Evolutionary conservation across 1,284 basidiomycete genomes (phyloP), one percentile per base, ranked within the genome.

Genomic region (Ceratobasidium papillatum): DNA sequence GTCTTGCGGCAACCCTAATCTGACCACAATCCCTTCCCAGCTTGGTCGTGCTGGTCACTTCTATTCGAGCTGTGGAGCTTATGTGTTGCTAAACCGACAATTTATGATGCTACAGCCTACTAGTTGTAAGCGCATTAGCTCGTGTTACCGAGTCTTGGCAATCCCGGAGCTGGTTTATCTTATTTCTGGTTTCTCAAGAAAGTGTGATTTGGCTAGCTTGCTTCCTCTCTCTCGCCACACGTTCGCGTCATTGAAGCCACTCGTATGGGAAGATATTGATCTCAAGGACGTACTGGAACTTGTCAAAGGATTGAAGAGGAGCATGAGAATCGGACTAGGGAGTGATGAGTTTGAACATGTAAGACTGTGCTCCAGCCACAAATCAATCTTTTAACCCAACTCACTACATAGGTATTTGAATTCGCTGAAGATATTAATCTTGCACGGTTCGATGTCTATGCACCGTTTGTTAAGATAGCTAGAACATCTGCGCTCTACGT

Each of bases 1-100:
- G 36, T 68, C 65, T 68, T 51, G 51, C 51, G 19, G 65, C 61
- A 63, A 63, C 43, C 61, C 61, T 49, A 45, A n/a, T n/a, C n/a
- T n/a, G n/a, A n/a, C n/a, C n/a, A n/a, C n/a, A n/a, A n/a, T n/a
- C n/a, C n/a, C n/a, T n/a, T n/a, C n/a, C n/a, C n/a, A n/a, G n/a
- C n/a, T n/a, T n/a, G n/a, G n/a, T n/a, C n/a, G n/a, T n/a, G n/a
- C n/a, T n/a, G n/a, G n/a, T n/a, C n/a, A n/a, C n/a, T n/a, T n/a
- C 38, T 5, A 41, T 7, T 41, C 38, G 38, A 41, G 14, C 38
- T 14, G 14, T 41, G 14, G 14, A 41, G 7, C 38, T 14, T 14
- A 41, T 51, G 49, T 25, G 43, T 25, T 52, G 25, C 8, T 17
- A 22, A 49, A 19, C 47, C 19, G n/a, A 14, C 8, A 12, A 3